These are phyloP conservation scores for Trichoderma citrinoviride DNA, from an alignment of 2,329 filamentous ascomycete species.

Conservation along the genomic window DNA sequence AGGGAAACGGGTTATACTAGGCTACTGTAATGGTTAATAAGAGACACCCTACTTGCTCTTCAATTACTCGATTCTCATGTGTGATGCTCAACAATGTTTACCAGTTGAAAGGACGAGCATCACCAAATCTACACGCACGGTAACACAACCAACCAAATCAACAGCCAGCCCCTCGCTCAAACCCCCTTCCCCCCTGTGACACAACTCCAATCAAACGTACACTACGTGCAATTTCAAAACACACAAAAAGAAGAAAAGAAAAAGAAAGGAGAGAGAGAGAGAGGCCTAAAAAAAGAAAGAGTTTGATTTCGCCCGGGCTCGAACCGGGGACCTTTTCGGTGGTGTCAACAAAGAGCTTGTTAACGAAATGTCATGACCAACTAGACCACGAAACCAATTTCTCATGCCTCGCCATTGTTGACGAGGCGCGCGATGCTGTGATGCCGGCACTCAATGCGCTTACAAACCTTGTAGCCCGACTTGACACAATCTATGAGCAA, in stretches of 20 bases:
- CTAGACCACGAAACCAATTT: constrained; percentile 23
- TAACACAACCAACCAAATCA: too few relatives aligned
- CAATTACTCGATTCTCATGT: background rate
- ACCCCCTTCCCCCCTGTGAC: too few relatives aligned
- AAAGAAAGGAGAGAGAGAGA: background rate
- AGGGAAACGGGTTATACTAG: background rate
- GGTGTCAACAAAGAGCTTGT: constrained; percentile 17
- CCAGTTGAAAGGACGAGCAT: too few relatives aligned
- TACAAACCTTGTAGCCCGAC: constrained; percentile 15
- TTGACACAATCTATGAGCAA: too few relatives aligned
- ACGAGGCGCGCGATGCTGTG: background rate
- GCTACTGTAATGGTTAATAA: background rate
- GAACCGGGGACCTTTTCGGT: constrained; percentile 24
- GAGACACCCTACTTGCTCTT: background rate
- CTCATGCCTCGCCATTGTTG: too few relatives aligned
- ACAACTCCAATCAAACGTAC: too few relatives aligned
- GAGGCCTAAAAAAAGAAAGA: background rate
- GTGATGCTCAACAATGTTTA: too few relatives aligned
- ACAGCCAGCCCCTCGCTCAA: too few relatives aligned
- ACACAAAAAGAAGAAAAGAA: background rate
- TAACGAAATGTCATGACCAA: constrained; percentile 24
- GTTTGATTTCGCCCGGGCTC: constrained; percentile 22
- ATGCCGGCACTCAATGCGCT: background rate
- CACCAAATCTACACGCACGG: too few relatives aligned
- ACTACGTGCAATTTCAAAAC: background rate